Evolutionary conservation across 208 protist species (phyloP).

Genomic region (Zelonia costaricensis): DNA sequence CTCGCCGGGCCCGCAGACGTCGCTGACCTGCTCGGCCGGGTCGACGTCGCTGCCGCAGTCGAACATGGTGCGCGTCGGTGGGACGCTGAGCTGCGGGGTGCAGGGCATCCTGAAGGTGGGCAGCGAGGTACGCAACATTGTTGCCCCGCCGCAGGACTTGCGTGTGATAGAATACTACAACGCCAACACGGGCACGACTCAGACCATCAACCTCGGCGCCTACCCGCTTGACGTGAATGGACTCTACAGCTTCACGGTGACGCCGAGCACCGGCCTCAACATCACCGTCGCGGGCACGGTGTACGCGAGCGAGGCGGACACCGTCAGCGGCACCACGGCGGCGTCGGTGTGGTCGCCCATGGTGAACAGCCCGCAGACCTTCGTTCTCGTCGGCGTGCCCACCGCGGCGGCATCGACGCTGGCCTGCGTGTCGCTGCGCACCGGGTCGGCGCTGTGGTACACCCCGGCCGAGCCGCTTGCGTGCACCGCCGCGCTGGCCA

Average conservation of each 20-base stretch:
- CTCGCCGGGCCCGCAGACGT: slow-evolving; percentile 33
- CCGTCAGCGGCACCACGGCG: not conserved
- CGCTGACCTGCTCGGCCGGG: slow-evolving; percentile 38
- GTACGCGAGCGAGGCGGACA: not conserved
- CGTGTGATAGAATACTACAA: slow-evolving; percentile 41
- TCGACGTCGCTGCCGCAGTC: slow-evolving; percentile 23
- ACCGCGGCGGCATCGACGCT: slow-evolving; percentile 37
- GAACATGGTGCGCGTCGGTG: slow-evolving; percentile 54
- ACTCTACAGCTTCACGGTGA: slow-evolving; percentile 55
- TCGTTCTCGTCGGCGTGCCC: slow-evolving; percentile 70
- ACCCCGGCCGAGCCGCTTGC: slow-evolving; percentile 42
- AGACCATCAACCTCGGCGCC: slow-evolving; percentile 35
- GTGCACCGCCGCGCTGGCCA: slow-evolving; percentile 50
- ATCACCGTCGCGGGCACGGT: slow-evolving; percentile 50
- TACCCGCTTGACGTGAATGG: slow-evolving; percentile 63
- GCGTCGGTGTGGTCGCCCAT: slow-evolving; percentile 36
- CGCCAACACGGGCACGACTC: slow-evolving; percentile 20
- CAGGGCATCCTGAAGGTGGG: slow-evolving; percentile 52
- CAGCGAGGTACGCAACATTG: slow-evolving; percentile 47
- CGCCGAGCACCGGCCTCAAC: slow-evolving; percentile 13
- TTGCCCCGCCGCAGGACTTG: slow-evolving; percentile 46
- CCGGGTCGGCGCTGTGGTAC: slow-evolving; percentile 61
- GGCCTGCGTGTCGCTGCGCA: slow-evolving; percentile 39
- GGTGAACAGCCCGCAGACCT: slow-evolving; percentile 64
- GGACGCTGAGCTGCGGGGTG: slow-evolving; percentile 41